These are phyloP conservation scores for Veloporphyrellus conicus DNA, from an alignment of 1,284 basidiomycete species.

Conservation along the genomic window DNA sequence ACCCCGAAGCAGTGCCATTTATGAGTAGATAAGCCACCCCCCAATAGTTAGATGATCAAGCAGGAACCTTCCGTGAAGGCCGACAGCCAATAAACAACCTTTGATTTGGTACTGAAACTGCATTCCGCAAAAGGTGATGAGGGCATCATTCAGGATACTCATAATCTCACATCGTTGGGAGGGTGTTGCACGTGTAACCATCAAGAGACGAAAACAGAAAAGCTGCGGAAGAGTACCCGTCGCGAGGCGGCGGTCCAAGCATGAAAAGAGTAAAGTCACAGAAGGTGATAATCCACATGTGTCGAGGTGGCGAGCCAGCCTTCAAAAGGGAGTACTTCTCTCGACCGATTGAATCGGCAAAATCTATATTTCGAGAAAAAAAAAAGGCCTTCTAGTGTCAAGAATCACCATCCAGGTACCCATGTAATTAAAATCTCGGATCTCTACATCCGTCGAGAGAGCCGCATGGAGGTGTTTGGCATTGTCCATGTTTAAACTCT, in stretches of 20 bases:
- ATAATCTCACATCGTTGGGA: neutral
- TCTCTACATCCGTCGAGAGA: neutral
- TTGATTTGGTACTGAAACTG: neutral
- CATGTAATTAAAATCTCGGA: neutral
- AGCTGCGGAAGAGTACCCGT: neutral
- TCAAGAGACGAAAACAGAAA: neutral
- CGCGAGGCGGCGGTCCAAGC: neutral
- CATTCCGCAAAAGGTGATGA: neutral
- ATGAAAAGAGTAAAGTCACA: neutral
- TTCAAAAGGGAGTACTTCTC: neutral
- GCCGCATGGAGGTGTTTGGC: neutral
- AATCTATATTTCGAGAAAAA: neutral
- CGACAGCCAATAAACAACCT: neutral
- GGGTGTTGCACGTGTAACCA: neutral
- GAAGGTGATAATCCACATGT: neutral
- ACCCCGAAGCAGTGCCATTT: no score
- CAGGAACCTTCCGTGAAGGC: neutral
- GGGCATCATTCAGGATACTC: no score
- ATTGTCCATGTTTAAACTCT: neutral
- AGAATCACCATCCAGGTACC: neutral
- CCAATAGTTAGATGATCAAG: no score
- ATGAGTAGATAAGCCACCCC: no score
- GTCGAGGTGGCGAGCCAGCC: neutral
- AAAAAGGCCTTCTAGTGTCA: neutral
- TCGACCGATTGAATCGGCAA: neutral